Evolutionary conservation across 164 flowering plant species (phyloP), one percentile per base, ranked within the genome.

Genomic region (Cinnamomum micranthum): DNA sequence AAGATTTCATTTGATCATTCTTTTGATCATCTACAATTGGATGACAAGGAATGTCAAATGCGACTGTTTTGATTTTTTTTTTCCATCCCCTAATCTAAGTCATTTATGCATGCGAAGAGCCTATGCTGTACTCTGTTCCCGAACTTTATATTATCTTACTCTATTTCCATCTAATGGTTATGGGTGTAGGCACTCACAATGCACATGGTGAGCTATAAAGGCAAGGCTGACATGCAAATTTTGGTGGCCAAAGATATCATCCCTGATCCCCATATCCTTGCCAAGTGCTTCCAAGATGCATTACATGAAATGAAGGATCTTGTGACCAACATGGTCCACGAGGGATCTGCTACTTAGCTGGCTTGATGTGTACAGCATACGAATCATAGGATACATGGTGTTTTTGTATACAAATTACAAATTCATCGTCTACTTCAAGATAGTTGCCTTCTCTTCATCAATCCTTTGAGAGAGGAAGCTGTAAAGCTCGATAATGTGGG

Each of bases 171-270:
- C 10, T 9, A 41, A 41, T 41, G 47, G 47, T 41, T 41, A 41
- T 27, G 68, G 72, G 60, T 82, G 78, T 89, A 93, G 96, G 95
- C 93, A 31, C 71, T 92, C 25, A 90, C 89, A 52, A 88, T 94
- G 92, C 92, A 89, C 78, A 88, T 94, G 94, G 77, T 92, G 86
- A 94, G 97, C 83, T 94, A 92, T 74, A 87, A 87, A 9, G 95
- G 94, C 60, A 82, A 75, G 62, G 98, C 92, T 6, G 89, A 92
- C 5, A 78, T 94, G 91, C 97, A 94, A 68, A 82, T 94, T 23
- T 71, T 86, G 71, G 95, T 87, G 35, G 92, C 98, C 47, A 92
- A 89, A 81, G 97, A 94, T 33, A 84, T 94, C 28, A 87, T 94
- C 33, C 95, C 92, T 19, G 95, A 92, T 67, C 91, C 97, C 1